These are phyloP conservation scores for Russula earlei DNA, from an alignment of 768 basidiomycete species.

Conservation along the genomic window DNA sequence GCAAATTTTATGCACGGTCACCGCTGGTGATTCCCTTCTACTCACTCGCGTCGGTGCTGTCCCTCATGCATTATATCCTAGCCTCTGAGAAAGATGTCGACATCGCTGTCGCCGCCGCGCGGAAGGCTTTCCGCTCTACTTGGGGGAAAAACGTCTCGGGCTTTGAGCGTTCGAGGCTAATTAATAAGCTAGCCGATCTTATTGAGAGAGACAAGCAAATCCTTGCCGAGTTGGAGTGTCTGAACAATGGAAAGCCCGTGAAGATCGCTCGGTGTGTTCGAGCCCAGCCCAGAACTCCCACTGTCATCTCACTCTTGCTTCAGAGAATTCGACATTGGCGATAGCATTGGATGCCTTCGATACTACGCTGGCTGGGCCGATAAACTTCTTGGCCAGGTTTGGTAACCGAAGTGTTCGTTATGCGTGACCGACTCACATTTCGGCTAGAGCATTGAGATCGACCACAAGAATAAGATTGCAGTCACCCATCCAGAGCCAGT, in stretches of 20 bases:
- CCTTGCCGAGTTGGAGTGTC: conserved; percentile 73
- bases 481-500: conserved; percentile 86
- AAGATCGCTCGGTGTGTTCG: conserved; percentile 38
- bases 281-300: conserved; percentile 24
- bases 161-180: conserved; percentile 65
- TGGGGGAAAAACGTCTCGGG: conserved; percentile 90
- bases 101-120: conserved; percentile 72
- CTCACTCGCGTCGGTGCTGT: background rate
- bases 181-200: conserved; percentile 83
- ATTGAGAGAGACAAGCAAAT: conserved; percentile 78
- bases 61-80: conserved; percentile 23
- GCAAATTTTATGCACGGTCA: conserved; percentile 57
- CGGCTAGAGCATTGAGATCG: conserved; percentile 62
- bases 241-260: conserved; percentile 92
- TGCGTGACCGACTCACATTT: background rate
- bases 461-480: conserved; percentile 71
- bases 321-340: conserved; percentile 76
- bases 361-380: conserved; percentile 97
- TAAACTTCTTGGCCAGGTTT: conserved; percentile 81
- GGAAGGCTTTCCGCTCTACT: conserved; percentile 70
- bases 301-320: background rate
- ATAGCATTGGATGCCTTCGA: conserved; percentile 65
- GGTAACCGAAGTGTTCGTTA: conserved; percentile 17
- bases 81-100: conserved; percentile 73
- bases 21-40: conserved; percentile 30